Evolutionary conservation across 2,329 filamentous ascomycete species (phyloP).

Genomic region (Aciculosporium take): DNA sequence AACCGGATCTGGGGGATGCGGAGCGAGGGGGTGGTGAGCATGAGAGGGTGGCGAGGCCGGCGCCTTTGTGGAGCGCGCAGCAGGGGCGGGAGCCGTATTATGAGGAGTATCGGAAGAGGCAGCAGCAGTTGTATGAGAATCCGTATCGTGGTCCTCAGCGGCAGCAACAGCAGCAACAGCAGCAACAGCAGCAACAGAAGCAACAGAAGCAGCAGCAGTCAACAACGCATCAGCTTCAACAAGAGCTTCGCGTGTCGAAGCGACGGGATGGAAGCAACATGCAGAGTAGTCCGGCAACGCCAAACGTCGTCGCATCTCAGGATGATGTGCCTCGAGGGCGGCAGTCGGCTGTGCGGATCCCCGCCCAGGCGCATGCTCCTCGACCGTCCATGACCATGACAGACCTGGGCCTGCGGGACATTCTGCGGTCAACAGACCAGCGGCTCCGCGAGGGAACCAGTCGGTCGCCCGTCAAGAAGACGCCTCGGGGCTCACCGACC

Average conservation of each 20-base stretch:
- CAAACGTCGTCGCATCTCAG: slow-evolving; percentile 5
- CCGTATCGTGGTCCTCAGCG: not conserved
- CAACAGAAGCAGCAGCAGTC: not conserved
- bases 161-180: not conserved
- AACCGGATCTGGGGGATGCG: slow-evolving; percentile 19
- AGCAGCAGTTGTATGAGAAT: not conserved
- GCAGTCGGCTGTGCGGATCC: slow-evolving; percentile 2
- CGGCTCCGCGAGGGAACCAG: slow-evolving; percentile 28
- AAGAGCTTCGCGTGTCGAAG: slow-evolving; percentile 10
- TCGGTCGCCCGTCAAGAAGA: slow-evolving; percentile 17
- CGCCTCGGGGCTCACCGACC: slow-evolving; percentile 7
- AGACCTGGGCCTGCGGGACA: slow-evolving; percentile 35
- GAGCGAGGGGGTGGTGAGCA: slow-evolving; percentile 10
- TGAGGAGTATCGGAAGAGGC: slow-evolving; percentile 5
- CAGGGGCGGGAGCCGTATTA: slow-evolving; percentile 3
- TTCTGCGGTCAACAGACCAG: slow-evolving; percentile 38
- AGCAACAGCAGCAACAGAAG: not conserved
- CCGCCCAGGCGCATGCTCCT: slow-evolving; percentile 11
- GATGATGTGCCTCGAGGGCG: slow-evolving; percentile 7
- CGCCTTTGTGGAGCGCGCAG: slow-evolving; percentile 3
- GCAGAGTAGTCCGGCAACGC: slow-evolving; percentile 10
- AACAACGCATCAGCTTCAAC: slow-evolving; percentile 4
- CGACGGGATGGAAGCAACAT: not conserved
- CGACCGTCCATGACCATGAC: slow-evolving; percentile 19
- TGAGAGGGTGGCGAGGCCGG: slow-evolving; percentile 3